phyloP scores from a whole-genome alignment of 2,329 filamentous ascomycete species.

The Apiospora arundinis region DNA sequence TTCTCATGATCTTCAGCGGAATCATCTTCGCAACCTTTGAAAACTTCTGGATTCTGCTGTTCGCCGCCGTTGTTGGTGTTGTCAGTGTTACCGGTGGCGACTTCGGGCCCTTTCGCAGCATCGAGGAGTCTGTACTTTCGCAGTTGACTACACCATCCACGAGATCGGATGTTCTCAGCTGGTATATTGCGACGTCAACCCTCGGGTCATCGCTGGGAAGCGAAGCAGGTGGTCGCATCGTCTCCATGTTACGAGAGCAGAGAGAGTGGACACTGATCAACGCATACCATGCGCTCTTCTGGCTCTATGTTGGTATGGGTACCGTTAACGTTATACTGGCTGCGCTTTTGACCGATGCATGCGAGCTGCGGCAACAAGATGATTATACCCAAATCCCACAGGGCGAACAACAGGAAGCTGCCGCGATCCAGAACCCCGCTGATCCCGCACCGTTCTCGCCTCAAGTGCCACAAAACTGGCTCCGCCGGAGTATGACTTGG shows the following conservation, averaged over 20 bases:
- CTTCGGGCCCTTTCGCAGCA: slow-evolving; percentile 70
- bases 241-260: slow-evolving; percentile 54
- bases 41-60: slow-evolving; percentile 64
- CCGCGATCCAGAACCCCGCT: background rate
- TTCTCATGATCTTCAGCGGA: slow-evolving; percentile 62
- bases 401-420: slow-evolving; percentile 30
- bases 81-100: slow-evolving; percentile 69
- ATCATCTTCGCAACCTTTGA: slow-evolving; percentile 57
- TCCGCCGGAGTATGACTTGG: slow-evolving; percentile 32
- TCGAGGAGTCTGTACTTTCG: slow-evolving; percentile 66
- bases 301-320: slow-evolving; percentile 62
- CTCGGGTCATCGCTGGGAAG: slow-evolving; percentile 67
- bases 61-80: slow-evolving; percentile 65
- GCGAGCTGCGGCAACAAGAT: slow-evolving; percentile 45
- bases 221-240: slow-evolving; percentile 63
- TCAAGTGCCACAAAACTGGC: slow-evolving; percentile 27
- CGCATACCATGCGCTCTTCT: slow-evolving; percentile 54
- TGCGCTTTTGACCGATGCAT: slow-evolving; percentile 48
- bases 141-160: slow-evolving; percentile 55
- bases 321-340: slow-evolving; percentile 61
- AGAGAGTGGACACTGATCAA: slow-evolving; percentile 31
- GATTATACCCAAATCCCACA: slow-evolving; percentile 42
- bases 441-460: background rate
- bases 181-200: slow-evolving; percentile 65
- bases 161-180: slow-evolving; percentile 64